These are phyloP conservation scores for Pisolithus thermaeus DNA, from an alignment of 1,284 basidiomycete genomes.

Conservation along the genomic window DNA sequence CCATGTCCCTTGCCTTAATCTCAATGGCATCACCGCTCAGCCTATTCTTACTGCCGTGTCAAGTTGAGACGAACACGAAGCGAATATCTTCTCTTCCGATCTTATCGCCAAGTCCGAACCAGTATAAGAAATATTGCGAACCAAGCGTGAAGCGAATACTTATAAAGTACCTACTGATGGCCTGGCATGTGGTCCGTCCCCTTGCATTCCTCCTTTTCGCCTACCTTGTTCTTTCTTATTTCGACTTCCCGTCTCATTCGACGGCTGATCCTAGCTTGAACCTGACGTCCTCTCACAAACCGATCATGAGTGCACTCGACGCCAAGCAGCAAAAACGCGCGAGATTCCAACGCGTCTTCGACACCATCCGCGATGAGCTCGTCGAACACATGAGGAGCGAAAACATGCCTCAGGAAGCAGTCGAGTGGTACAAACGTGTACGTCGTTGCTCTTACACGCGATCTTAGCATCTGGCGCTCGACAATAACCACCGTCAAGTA, in stretches of 20 bases:
- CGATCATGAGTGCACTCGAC: constrained; percentile 10
- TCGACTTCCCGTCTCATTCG: too few species aligned
- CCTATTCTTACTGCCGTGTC: neutral
- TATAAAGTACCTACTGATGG: too few species aligned
- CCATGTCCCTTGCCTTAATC: neutral
- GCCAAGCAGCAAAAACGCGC: constrained; percentile 21
- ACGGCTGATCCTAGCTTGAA: too few species aligned
- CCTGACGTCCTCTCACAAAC: neutral
- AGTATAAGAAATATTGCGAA: neutral
- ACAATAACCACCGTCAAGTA: constrained; percentile 26
- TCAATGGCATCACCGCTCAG: constrained; percentile 24
- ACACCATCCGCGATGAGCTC: constrained; percentile 27
- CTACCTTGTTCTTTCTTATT: too few species aligned
- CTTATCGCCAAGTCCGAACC: neutral
- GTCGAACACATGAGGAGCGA: constrained; percentile 45
- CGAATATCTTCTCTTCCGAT: neutral
- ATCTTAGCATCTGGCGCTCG: neutral
- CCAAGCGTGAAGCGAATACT: neutral
- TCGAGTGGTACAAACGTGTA: constrained; percentile 58
- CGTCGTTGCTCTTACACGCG: constrained; percentile 22
- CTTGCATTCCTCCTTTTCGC: too few species aligned
- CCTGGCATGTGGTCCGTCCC: too few species aligned
- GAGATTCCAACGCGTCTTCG: constrained; percentile 27
- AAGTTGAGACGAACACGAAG: neutral
- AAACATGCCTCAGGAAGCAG: constrained; percentile 57